Conservation (phyloP, 306 rosid genomes). For the Vicia sativa region DNA sequence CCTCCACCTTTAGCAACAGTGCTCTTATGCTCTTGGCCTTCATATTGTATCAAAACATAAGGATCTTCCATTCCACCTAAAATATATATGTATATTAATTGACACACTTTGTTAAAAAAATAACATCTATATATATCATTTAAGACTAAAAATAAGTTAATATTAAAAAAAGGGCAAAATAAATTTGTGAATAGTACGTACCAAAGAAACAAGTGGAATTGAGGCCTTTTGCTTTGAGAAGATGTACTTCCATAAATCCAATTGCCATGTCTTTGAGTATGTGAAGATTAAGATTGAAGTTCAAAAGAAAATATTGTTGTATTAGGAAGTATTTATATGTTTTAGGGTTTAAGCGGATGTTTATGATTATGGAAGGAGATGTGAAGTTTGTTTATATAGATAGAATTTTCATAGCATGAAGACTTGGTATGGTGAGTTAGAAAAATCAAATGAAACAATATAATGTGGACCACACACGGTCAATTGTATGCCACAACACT, state of each 20-base stretch:
- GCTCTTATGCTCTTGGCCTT: constrained; percentile 75
- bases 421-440: neutral
- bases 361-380: constrained; percentile 10
- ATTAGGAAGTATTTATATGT: neutral
- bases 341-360: neutral
- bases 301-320: constrained; percentile 9
- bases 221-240: constrained; percentile 59
- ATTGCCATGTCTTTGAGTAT: constrained; percentile 37
- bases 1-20: constrained; percentile 57
- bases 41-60: constrained; percentile 69
- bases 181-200: constrained; percentile 42
- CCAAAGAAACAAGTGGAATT: constrained; percentile 58
- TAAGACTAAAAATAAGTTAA: no score
- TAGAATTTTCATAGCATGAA: neutral
- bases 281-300: constrained; percentile 1
- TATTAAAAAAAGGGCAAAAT: no score
- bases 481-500: neutral
- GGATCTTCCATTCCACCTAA: constrained; percentile 80
- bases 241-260: constrained; percentile 45
- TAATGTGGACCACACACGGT: constrained; percentile 11
- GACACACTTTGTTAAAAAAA: no score
- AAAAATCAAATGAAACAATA: constrained; percentile 10
- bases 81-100: no score
- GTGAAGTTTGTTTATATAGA: constrained; percentile 26
- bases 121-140: no score